These are phyloP conservation scores for Cyclotella kingstonii DNA, from an alignment of 108 stramenopile genomes.

Conservation along the genomic window DNA sequence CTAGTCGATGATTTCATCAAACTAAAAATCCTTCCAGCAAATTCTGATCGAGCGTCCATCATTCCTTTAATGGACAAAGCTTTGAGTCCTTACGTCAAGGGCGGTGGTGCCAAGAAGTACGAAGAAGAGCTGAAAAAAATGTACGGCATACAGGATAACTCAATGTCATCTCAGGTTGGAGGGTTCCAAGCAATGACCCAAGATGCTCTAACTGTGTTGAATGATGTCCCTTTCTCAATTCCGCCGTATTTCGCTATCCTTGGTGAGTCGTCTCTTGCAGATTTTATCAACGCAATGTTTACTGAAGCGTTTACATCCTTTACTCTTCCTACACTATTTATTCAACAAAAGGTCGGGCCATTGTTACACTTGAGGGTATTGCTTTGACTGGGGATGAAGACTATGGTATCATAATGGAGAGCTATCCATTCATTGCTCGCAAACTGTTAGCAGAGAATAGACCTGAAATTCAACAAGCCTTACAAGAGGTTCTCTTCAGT, in stretches of 20 bases:
- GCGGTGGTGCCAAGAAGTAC: slow-evolving; percentile 89
- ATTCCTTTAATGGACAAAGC: slow-evolving; percentile 93
- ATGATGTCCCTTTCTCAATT: slow-evolving; percentile 87
- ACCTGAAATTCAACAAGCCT: slow-evolving; percentile 75
- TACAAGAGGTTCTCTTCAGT: slow-evolving; percentile 84
- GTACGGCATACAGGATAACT: slow-evolving; percentile 83
- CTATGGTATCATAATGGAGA: slow-evolving; percentile 88
- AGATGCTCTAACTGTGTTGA: slow-evolving; percentile 87
- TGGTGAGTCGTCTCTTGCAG: background rate
- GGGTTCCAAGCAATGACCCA: slow-evolving; percentile 76
- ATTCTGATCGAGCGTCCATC: slow-evolving; percentile 73
- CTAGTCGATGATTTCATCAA: slow-evolving; percentile 87
- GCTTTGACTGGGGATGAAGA: slow-evolving; percentile 80
- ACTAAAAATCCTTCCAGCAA: slow-evolving; percentile 77
- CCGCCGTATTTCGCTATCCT: slow-evolving; percentile 72
- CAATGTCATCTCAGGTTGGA: slow-evolving; percentile 64
- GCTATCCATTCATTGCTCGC: slow-evolving; percentile 88
- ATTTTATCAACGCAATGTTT: background rate
- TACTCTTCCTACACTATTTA: slow-evolving; percentile 35
- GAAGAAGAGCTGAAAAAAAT: slow-evolving; percentile 75
- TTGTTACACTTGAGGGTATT: slow-evolving; percentile 90
- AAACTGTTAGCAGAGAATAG: slow-evolving; percentile 77
- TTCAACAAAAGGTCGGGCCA: slow-evolving; percentile 65
- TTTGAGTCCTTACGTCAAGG: slow-evolving; percentile 85
- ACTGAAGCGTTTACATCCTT: background rate